Conservation (phyloP, 805 yeast genomes). For the Isabelozyma heimii region DNA sequence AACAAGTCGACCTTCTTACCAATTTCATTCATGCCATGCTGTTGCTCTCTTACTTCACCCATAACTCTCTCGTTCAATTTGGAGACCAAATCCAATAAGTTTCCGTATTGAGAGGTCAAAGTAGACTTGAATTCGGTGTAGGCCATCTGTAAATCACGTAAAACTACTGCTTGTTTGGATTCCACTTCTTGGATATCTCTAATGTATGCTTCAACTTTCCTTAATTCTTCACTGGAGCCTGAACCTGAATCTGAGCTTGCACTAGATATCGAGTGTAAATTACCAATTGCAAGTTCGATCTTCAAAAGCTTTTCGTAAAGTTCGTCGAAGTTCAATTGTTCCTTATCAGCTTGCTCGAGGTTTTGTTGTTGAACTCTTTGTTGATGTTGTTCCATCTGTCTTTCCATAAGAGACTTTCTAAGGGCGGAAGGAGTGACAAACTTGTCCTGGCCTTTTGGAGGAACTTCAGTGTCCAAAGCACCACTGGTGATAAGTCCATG, state of each 20-base stretch:
- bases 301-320: constrained; percentile 4
- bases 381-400: constrained; percentile 17
- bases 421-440: constrained; percentile 15
- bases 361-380: constrained; percentile 4
- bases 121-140: constrained; percentile 23
- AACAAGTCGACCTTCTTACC: constrained; percentile 38
- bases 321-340: not conserved
- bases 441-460: constrained; percentile 1
- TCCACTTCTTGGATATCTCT: constrained; percentile 15
- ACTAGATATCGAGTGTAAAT: not conserved
- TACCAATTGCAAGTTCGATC: constrained; percentile 3
- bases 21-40: constrained; percentile 28
- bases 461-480: constrained; percentile 35
- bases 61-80: constrained; percentile 34
- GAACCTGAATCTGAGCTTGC: not conserved
- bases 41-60: constrained; percentile 42
- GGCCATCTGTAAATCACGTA: constrained; percentile 15
- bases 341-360: not conserved
- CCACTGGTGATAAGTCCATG: constrained; percentile 49
- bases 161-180: constrained; percentile 11
- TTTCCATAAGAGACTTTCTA: constrained; percentile 39
- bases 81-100: constrained; percentile 28
- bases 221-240: constrained; percentile 1
- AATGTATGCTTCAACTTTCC: constrained; percentile 11
- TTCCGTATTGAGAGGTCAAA: constrained; percentile 27